Base-by-base conservation (phyloP, 306 rosid genomes). In the Quercus cerris region DNA sequence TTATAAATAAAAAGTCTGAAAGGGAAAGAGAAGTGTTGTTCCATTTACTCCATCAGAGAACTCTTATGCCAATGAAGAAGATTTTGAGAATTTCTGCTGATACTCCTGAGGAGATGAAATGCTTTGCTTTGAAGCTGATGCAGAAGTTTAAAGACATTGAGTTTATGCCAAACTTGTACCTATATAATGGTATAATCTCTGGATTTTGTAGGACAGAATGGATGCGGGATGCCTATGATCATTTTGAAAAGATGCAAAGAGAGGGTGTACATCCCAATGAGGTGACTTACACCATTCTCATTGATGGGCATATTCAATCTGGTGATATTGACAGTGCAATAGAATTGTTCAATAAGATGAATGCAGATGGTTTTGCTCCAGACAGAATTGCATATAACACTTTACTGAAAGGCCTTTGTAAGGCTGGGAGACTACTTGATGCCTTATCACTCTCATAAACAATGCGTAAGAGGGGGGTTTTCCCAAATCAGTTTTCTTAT, bases 241-340 rank as follows among this genome's bases (percentile, higher is more conserved):
- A 79, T 5, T 77, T 84, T 19, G 84, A 87, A 56, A 44, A 76
- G 75, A 87, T 87, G 90, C 84, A 79, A 84, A 81, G 66, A 5
- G 82, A 87, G 76, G 90, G 84, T 52, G 59, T 81, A 12, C 19
- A 33, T 31, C 88, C 90, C 62, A 84, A 84, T 77, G 84, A 78
- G 3, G 86, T 87, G 13, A 84, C 88, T 75, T 81, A 80, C 62
- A 81, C 90, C 7, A 81, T 87, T 52, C 90, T 87, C 46, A 80
- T 87, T 66, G 77, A 68, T 73, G 86, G 87, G 57, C 73, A 73
- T 73, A 79, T 87, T 44, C 78, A 14, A 54, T 80, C 72, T 6
- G 84, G 79, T 31, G 82, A 87, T 84, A 76, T 84, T 70, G 71
- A 81, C 59, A 44, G 76, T 62, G 86, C 82, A 58, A 67, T 87